These are phyloP conservation scores for Biscutella auriculata DNA, from an alignment of 441 rosid genomes.

Conservation along the genomic window DNA sequence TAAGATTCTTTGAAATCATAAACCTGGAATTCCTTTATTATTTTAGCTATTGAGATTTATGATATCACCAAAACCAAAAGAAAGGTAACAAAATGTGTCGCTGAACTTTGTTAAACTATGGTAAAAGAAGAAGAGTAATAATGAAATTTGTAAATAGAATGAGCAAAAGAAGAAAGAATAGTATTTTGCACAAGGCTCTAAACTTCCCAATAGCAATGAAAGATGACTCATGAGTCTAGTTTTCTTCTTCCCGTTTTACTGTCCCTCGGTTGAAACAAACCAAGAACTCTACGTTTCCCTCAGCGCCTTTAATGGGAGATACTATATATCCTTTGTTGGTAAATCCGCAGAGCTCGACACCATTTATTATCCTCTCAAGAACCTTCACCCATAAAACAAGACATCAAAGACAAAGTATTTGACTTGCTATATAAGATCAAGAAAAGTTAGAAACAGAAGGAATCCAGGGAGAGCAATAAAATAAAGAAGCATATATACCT, in stretches of 20 bases:
- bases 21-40: neutral
- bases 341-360: conserved; percentile 67
- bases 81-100: no score
- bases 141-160: neutral
- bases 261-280: conserved; percentile 43
- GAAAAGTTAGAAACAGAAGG: neutral
- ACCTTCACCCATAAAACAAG: conserved; percentile 16
- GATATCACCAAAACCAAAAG: neutral
- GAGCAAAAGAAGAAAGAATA: neutral
- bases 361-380: conserved; percentile 61
- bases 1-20: neutral
- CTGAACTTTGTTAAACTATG: neutral
- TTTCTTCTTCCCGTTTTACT: conserved; percentile 13
- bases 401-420: neutral
- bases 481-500: conserved; percentile 43
- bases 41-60: neutral
- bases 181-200: neutral
- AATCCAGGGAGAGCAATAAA: neutral
- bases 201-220: neutral
- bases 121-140: neutral
- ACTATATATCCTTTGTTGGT: conserved; percentile 67
- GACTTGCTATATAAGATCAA: neutral
- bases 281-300: conserved; percentile 84
- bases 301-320: conserved; percentile 86
- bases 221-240: neutral